These are phyloP conservation scores for Candida gigantensis DNA, from an alignment of 1,139 yeast species.

Conservation along the genomic window DNA sequence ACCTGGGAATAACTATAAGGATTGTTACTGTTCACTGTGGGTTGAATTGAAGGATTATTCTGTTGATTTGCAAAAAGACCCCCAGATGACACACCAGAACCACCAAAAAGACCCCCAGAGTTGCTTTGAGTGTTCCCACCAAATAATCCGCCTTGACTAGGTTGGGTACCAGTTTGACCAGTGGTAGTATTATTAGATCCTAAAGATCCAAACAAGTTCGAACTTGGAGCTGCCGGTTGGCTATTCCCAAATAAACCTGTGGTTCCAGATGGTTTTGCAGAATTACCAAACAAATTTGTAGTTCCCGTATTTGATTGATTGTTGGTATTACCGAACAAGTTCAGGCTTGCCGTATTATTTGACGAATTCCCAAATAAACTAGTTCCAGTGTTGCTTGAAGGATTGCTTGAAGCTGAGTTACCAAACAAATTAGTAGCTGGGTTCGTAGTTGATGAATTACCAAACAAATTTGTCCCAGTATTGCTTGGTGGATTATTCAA, in stretches of 20 bases:
- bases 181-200: slow-evolving; percentile 1
- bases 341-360: slow-evolving; percentile 4
- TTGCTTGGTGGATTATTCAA: slow-evolving; percentile 10
- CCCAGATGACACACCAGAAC: slow-evolving; percentile 4
- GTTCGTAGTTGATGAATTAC: slow-evolving; percentile 6
- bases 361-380: slow-evolving; percentile 4
- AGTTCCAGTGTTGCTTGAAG: slow-evolving; percentile 5
- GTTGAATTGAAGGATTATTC: slow-evolving; percentile 5
- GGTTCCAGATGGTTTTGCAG: slow-evolving; percentile 10
- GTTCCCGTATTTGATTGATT: slow-evolving; percentile 17
- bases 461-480: slow-evolving; percentile 1
- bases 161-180: slow-evolving; percentile 18
- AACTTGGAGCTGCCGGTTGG: slow-evolving; percentile 2
- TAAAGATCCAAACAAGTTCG: slow-evolving; percentile 2
- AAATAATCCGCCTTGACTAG: slow-evolving; percentile 6
- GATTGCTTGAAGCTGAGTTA: slow-evolving; percentile 13
- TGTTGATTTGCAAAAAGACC: slow-evolving; percentile 12
- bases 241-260: slow-evolving; percentile 13
- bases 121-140: slow-evolving; percentile 10
- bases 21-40: slow-evolving; percentile 15
- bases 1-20: slow-evolving; percentile 31
- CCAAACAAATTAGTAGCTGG: slow-evolving; percentile 2
- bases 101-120: slow-evolving; percentile 8
- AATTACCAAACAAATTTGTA: slow-evolving; percentile 24
- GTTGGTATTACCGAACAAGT: slow-evolving; percentile 10